Percentiles rank a stretch among this genome's conserved stretches.
These are phyloP conservation scores for Aegilops bicornis DNA, from an alignment of 176 grass and related monocot genomes.

Conservation along the genomic window DNA sequence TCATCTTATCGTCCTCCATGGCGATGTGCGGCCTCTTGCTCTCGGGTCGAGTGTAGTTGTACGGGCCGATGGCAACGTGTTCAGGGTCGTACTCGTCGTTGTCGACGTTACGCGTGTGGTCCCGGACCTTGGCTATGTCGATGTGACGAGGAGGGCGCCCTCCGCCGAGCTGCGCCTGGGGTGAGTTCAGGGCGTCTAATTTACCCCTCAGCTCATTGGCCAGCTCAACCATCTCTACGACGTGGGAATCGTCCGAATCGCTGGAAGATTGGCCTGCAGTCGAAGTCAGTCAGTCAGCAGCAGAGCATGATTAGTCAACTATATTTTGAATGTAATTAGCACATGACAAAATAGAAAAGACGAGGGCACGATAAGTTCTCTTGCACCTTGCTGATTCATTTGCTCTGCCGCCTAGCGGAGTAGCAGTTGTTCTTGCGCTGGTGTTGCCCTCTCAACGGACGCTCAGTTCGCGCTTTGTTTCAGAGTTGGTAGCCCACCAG, in stretches of 20 bases:
- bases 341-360: neutral
- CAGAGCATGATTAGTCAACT: neutral
- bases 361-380: neutral
- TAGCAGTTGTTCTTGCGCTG: no score
- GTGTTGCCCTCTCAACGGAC: neutral
- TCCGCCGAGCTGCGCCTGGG: no score
- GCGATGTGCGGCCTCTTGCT: neutral
- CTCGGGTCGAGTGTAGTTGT: neutral
- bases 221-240: neutral
- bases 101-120: no score
- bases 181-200: neutral
- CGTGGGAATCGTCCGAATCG: neutral
- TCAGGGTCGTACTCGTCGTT: no score
- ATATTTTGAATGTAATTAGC: neutral
- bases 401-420: no score
- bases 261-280: neutral
- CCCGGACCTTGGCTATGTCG: neutral
- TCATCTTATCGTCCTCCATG: neutral
- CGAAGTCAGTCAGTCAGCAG: neutral
- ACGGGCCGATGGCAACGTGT: slow-evolving; percentile 27
- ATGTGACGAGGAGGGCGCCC: neutral
- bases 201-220: neutral
- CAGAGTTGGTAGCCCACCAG: neutral
- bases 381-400: neutral
- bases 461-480: neutral